Evolutionary conservation across 176 grass and related monocot species (phyloP), one percentile per base, ranked within the genome.

Genomic region (Cymbopogon citratus): DNA sequence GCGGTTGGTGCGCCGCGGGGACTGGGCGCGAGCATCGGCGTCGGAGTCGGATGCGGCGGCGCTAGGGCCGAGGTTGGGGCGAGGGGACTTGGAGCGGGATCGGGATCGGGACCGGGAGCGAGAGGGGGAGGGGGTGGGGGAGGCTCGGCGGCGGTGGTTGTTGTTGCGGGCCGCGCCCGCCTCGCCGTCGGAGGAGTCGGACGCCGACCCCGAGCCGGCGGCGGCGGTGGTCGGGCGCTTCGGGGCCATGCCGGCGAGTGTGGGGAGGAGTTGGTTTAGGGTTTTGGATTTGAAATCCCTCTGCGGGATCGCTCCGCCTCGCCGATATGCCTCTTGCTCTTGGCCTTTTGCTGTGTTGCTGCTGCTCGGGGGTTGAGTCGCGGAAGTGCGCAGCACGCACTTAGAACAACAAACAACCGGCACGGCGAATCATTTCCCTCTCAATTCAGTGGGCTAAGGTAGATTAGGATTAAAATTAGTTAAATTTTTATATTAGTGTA

Each of bases 221-320:
- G 46, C 46, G 71, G 71, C 71, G 71, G 71, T 45, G 24, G 57
- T 80, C 38, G 80, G 18, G 66, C 74, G 86, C 67, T 91, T 88
- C 44, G 83, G 83, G 24, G 90, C 67, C 86, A 91, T 91, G 79
- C 49, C n/a, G 66, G 73, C 16, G 73, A 56, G 63, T 7, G 46
- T 18, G 25, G 18, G 9, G 49, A 57, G 69, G 71, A 67, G 35
- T 54, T 16, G n/a, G 64, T 51, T 24, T 77, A 87, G 73, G 79
- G 85, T 71, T 82, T 76, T 70, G 65, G 71, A 40, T 82, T 87
- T 87, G 41, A 87, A 82, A 77, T 62, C 51, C 52, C 9, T 23
- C 9, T 60, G 38, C 85, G 46, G 44, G 84, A 74, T 73, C 74
- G 54, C 69, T 66, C 25, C 34, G 34, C 44, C 44, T 43, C 69